Conservation (phyloP, 257 asterid genomes). For the Nicotiana knightiana region DNA sequence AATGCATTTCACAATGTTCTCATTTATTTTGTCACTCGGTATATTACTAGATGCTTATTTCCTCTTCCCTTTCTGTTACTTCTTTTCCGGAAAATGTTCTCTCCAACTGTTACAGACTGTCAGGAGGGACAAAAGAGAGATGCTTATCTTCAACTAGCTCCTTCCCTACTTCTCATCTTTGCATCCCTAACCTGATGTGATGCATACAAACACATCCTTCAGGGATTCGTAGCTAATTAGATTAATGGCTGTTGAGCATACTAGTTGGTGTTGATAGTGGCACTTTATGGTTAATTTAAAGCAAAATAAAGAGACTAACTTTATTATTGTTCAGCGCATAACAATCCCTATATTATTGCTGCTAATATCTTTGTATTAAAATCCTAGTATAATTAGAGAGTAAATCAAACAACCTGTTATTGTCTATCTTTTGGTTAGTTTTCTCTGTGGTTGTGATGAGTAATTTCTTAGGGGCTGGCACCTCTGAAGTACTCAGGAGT, state of each 20-base stretch:
- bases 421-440: not conserved
- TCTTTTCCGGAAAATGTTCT: not conserved
- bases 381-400: too few species aligned
- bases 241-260: not conserved
- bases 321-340: too few species aligned
- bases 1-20: constrained; percentile 13
- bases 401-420: too few species aligned
- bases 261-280: not conserved
- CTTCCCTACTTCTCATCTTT: not conserved
- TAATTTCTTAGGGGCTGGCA: not conserved
- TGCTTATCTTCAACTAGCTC: not conserved
- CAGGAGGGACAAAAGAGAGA: too few species aligned
- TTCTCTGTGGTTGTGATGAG: not conserved
- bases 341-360: too few species aligned
- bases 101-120: not conserved
- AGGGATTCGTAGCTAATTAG: not conserved
- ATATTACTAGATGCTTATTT: not conserved
- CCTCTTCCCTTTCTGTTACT: not conserved
- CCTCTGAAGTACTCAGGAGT: constrained; percentile 4
- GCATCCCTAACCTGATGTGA: not conserved
- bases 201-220: not conserved
- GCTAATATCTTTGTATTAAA: too few species aligned
- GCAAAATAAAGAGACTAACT: not conserved
- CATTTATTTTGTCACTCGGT: not conserved
- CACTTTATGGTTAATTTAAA: not conserved